Evolutionary conservation across 2,329 filamentous ascomycete species (phyloP).

Genomic region (Taxawa tesnikishii): DNA sequence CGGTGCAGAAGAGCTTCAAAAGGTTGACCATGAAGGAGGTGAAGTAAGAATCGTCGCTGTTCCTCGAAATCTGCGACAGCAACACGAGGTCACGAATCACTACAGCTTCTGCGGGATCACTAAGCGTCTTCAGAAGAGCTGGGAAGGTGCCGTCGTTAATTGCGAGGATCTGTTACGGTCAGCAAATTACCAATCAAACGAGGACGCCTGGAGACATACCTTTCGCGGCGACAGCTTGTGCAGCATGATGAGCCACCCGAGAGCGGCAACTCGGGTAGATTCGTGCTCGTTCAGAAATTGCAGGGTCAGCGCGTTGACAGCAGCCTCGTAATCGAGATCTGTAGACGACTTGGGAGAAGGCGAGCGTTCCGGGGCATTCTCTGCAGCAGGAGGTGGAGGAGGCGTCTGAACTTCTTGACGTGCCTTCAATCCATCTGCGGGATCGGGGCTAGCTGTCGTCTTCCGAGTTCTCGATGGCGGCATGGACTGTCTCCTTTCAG

Average conservation of each 20-base stretch:
- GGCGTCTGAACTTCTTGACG: conserved; percentile 2
- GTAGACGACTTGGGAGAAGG: conserved; percentile 37
- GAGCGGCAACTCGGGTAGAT: conserved; percentile 80
- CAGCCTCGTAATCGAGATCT: conserved; percentile 90
- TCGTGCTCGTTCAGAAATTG: conserved; percentile 96
- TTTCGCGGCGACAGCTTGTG: conserved; percentile 90
- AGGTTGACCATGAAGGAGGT: conserved; percentile 97
- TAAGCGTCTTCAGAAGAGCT: conserved; percentile 87
- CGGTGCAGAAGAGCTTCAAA: conserved; percentile 88
- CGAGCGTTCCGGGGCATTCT: conserved; percentile 23
- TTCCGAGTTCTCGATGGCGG: conserved; percentile 11
- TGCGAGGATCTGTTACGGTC: conserved; percentile 61
- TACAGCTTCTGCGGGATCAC: conserved; percentile 87
- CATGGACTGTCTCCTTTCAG: conserved; percentile 30
- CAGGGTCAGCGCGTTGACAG: conserved; percentile 83
- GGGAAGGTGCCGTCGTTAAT: conserved; percentile 98
- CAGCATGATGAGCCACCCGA: conserved; percentile 96
- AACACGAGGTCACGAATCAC: conserved; percentile 90
- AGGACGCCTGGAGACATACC: no score
- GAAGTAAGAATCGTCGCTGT: conserved; percentile 96
- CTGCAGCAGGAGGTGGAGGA: conserved; percentile 1
- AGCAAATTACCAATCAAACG: no score
- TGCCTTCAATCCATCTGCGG: background rate
- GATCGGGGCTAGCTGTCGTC: conserved; percentile 3
- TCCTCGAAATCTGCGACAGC: conserved; percentile 88